Base-by-base conservation (phyloP, 805 yeast species). In the Candida wancherniae region DNA sequence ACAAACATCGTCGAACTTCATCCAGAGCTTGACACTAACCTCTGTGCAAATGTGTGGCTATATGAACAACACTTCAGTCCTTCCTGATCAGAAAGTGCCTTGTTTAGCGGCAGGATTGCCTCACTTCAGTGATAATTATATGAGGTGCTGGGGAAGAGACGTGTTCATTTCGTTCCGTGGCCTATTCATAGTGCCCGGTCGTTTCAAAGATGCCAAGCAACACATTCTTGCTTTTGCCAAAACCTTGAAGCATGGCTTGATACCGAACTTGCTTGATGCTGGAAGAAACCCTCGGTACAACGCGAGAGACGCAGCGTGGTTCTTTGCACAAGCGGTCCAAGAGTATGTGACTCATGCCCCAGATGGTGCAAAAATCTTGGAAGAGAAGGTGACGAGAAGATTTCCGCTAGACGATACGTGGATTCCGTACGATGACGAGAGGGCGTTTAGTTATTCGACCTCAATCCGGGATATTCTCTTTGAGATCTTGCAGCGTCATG, bases 101-200 rank as follows among this genome's bases (percentile, higher is more conserved):
- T 75, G 84, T 24, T 67, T 90, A 74, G 95, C 97, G 10, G 98
- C 98, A 2, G 98, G 97, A 1, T 69, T 90, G 39, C 98, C 98
- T 2, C 97, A 87, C 58, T 90, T 90, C 61, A 80, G 92, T 52
- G 73, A 72, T 36, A 86, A 82, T 42, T 88, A 83, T 57, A 87
- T 90, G 95, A 72, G 98, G 56, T 86, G 96, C 54, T 90, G 98
- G 98, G 98, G 98, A 14, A 73, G 98, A 51, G 98, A 90, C 58
- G 94, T 87, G 1, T 92, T 92, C 53, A 81, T 90, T 26, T 73
- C 96, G 0, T 68, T 83, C 24, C 67, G 95, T 39, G 98, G 98
- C 0, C 65, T 90, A 28, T 59, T 87, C 34, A 61, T 87, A 15
- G 79, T 83, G 1, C 73, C 96, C 0, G 88, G 82, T 8, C 68